phyloP scores from a whole-genome alignment of 2,329 filamentous ascomycete species.

The Colletotrichum sp. region DNA sequence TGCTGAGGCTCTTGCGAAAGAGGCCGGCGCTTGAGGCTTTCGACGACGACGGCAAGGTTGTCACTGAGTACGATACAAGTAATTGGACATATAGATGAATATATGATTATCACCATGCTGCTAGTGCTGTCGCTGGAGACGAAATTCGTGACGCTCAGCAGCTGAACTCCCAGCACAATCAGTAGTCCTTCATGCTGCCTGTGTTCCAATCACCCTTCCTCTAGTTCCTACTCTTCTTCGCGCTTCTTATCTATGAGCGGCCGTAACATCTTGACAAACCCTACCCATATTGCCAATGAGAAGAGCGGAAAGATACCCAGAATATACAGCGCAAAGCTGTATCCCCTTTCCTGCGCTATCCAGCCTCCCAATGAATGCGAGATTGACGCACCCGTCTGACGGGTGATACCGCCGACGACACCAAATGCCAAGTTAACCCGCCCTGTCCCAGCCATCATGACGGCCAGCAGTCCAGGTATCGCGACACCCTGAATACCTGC shows the following conservation, averaged over 20 bases:
- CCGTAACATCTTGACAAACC: background rate
- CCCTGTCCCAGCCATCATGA: conserved; percentile 9
- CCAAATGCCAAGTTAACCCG: conserved; percentile 1
- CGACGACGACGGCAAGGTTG: no score
- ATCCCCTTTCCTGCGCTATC: background rate
- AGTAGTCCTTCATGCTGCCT: no score
- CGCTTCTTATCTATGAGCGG: conserved; percentile 2
- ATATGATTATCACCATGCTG: no score
- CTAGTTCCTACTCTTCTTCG: background rate
- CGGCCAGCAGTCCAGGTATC: conserved; percentile 2
- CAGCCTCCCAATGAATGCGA: conserved; percentile 5
- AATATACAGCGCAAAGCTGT: conserved; percentile 10
- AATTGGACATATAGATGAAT: no score
- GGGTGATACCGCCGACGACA: conserved; percentile 12
- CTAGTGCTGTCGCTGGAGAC: no score
- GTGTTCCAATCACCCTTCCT: background rate
- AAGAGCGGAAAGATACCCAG: conserved; percentile 6
- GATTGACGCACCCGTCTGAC: conserved; percentile 5
- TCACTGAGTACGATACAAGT: no score
- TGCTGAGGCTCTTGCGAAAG: background rate
- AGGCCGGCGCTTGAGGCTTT: background rate
- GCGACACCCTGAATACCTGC: conserved; percentile 13
- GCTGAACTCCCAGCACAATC: no score
- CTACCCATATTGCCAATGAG: background rate
- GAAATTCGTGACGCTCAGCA: no score